Conservation (phyloP, 2,329 filamentous ascomycete genomes). For the Rugonectria rugulosa region DNA sequence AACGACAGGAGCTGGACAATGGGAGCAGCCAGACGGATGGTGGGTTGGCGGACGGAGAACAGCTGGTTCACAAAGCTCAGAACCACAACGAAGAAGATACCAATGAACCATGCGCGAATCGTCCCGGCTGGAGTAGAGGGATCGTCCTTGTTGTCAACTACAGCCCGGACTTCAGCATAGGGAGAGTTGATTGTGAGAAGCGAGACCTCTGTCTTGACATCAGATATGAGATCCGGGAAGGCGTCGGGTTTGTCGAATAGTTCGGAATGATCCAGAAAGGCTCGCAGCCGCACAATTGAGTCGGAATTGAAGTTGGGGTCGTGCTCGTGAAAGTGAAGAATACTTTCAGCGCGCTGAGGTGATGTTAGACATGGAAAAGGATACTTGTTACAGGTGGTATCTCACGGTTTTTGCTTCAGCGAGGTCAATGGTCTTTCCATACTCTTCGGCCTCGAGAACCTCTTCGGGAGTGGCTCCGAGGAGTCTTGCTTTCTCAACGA, state of each 20-base stretch:
- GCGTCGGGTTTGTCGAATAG: constrained; percentile 47
- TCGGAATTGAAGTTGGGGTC: constrained; percentile 35
- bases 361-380: too few species aligned
- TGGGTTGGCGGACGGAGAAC: constrained; percentile 61
- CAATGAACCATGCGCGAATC: constrained; percentile 60
- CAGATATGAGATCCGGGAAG: constrained; percentile 51
- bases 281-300: constrained; percentile 22
- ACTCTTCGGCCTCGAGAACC: constrained; percentile 27
- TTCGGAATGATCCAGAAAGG: constrained; percentile 31
- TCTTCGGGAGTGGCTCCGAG: constrained; percentile 26
- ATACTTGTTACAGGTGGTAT: too few species aligned
- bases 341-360: too few species aligned
- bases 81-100: constrained; percentile 54
- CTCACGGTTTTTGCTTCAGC: constrained; percentile 21
- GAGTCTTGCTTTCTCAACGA: constrained; percentile 6
- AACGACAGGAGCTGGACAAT: constrained; percentile 61
- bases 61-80: constrained; percentile 61
- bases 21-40: constrained; percentile 58
- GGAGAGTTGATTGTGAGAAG: constrained; percentile 62
- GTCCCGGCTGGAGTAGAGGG: constrained; percentile 58
- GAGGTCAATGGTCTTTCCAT: constrained; percentile 15
- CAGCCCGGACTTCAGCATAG: constrained; percentile 62
- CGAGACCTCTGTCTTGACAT: constrained; percentile 61
- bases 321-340: constrained; percentile 15
- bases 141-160: constrained; percentile 63